phyloP scores from a whole-genome alignment of 495 filamentous ascomycete species.

The Neurospora sp. region DNA sequence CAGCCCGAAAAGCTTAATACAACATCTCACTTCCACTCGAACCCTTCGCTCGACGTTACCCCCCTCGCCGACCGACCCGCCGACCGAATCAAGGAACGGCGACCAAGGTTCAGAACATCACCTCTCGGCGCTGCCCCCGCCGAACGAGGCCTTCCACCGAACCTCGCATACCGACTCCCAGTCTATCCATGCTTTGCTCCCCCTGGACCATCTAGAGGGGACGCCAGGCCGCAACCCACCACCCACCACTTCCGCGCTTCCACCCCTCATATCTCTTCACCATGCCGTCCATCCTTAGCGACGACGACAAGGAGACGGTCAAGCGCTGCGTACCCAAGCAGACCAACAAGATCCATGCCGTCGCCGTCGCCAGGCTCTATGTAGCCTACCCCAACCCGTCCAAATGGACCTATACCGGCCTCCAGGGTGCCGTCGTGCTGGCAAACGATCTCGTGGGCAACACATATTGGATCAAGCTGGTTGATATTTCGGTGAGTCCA shows the following conservation, averaged over 20 bases:
- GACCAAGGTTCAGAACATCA: background rate
- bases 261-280: constrained; percentile 13
- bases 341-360: constrained; percentile 90
- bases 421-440: constrained; percentile 88
- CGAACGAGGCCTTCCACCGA: background rate
- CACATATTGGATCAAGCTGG: constrained; percentile 94
- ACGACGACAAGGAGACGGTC: constrained; percentile 88
- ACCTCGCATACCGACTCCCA: background rate
- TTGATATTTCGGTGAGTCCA: constrained; percentile 79
- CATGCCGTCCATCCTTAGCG: constrained; percentile 83
- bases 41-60: background rate
- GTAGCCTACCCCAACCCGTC: constrained; percentile 78
- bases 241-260: background rate
- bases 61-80: background rate
- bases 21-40: background rate
- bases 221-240: constrained; percentile 1
- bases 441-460: constrained; percentile 90
- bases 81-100: background rate
- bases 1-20: background rate
- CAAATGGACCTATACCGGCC: constrained; percentile 87
- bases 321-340: constrained; percentile 83
- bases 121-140: background rate
- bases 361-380: constrained; percentile 88
- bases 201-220: constrained; percentile 1
- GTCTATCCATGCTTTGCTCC: constrained; percentile 2